These are phyloP conservation scores for Mimosa bimucronata DNA, from an alignment of 306 rosid species.

Conservation along the genomic window DNA sequence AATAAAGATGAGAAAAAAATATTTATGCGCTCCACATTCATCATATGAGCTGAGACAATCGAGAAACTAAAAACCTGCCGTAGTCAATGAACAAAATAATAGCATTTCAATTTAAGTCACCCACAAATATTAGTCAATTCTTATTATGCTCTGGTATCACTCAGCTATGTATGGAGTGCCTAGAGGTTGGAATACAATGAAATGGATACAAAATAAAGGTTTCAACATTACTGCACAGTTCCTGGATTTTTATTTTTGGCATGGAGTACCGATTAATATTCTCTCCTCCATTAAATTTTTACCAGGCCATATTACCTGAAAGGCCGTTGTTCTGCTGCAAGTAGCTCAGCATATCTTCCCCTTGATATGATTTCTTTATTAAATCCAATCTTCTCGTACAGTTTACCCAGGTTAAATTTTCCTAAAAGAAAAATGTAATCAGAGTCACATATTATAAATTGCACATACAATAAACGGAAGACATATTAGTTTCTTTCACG, in stretches of 20 bases:
- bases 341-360: conserved; percentile 90
- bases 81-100: background rate
- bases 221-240: background rate
- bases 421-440: conserved; percentile 55
- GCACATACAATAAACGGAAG: conserved; percentile 14
- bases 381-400: conserved; percentile 96
- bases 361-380: conserved; percentile 88
- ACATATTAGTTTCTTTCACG: background rate
- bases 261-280: conserved; percentile 18
- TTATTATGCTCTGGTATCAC: background rate
- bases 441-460: conserved; percentile 29
- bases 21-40: background rate
- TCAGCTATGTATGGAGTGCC: conserved; percentile 21
- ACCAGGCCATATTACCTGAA: conserved; percentile 59
- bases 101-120: conserved; percentile 1
- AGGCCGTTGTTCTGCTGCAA: conserved; percentile 91
- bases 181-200: conserved; percentile 10
- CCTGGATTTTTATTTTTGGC: background rate
- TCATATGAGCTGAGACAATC: conserved; percentile 11
- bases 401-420: conserved; percentile 79
- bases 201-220: background rate
- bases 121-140: background rate
- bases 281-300: conserved; percentile 32
- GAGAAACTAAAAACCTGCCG: background rate
- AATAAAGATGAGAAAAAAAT: background rate